Conservation (phyloP, 1,139 yeast genomes). For the Meyerozyma athensensis region DNA sequence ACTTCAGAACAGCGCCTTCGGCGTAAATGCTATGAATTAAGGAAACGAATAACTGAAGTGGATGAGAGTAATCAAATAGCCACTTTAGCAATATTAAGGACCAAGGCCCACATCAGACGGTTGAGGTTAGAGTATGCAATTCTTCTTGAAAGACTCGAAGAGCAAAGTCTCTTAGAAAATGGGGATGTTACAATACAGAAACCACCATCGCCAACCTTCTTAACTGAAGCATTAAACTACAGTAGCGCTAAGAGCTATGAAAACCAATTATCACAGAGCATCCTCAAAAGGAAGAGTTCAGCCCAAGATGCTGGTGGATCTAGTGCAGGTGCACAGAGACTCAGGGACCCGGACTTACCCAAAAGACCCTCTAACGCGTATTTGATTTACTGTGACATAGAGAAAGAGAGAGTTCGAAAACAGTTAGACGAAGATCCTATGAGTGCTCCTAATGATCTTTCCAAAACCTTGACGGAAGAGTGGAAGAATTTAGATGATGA, state of each 20-base stretch:
- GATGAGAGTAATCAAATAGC: constrained; percentile 79
- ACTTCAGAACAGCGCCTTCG: constrained; percentile 38
- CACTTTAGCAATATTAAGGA: constrained; percentile 72
- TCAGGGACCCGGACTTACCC: constrained; percentile 78
- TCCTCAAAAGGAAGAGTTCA: constrained; percentile 18
- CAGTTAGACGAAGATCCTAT: constrained; percentile 39
- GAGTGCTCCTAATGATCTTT: constrained; percentile 57
- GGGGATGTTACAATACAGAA: constrained; percentile 38
- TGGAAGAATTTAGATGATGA: constrained; percentile 78
- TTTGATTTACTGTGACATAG: constrained; percentile 79
- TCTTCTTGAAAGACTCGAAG: constrained; percentile 60
- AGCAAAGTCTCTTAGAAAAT: constrained; percentile 36
- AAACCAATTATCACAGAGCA: constrained; percentile 16
- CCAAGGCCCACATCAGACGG: constrained; percentile 73
- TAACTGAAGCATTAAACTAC: constrained; percentile 28
- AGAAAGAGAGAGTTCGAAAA: constrained; percentile 66
- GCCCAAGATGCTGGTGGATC: constrained; percentile 11
- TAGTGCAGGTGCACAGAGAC: constrained; percentile 26
- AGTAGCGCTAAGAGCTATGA: constrained; percentile 13
- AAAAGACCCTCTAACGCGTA: constrained; percentile 90
- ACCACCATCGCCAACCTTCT: constrained; percentile 36
- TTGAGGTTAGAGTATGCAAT: constrained; percentile 78
- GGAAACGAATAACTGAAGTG: constrained; percentile 65
- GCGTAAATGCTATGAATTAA: constrained; percentile 68
- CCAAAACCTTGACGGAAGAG: constrained; percentile 75